These are phyloP conservation scores for Cladophialophora exuberans DNA, from an alignment of 2,329 filamentous ascomycete genomes.

Conservation along the genomic window DNA sequence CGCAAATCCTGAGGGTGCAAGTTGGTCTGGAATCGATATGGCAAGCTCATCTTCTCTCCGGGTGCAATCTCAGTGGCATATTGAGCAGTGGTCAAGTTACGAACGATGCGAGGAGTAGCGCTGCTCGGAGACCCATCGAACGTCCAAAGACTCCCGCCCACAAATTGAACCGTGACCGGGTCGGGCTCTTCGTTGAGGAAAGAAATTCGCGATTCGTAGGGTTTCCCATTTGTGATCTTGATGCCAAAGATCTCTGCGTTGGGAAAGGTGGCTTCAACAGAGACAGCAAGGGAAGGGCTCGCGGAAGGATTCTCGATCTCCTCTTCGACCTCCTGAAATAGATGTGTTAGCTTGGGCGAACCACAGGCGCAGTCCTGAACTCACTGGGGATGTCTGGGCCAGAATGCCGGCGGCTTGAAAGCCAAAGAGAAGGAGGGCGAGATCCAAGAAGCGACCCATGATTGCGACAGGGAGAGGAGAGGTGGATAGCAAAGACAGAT, in stretches of 20 bases:
- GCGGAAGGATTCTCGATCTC: conserved; percentile 66
- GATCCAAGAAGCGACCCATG: conserved; percentile 76
- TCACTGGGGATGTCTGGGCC: conserved; percentile 55
- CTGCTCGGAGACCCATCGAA: conserved; percentile 51
- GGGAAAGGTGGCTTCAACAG: conserved; percentile 62
- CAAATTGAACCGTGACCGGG: conserved; percentile 73
- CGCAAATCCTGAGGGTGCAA: conserved; percentile 89
- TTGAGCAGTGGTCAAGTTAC: conserved; percentile 79
- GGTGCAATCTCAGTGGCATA: conserved; percentile 75
- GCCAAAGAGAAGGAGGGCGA: conserved; percentile 72
- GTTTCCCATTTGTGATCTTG: conserved; percentile 90
- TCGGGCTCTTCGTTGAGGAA: conserved; percentile 81
- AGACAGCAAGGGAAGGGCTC: conserved; percentile 62
- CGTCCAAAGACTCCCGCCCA: conserved; percentile 74
- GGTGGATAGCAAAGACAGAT: background rate
- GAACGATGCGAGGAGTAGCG: conserved; percentile 63
- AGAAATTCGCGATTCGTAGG: conserved; percentile 79
- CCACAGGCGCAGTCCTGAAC: conserved; percentile 30
- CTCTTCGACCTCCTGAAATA: conserved; percentile 58
- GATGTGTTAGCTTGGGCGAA: conserved; percentile 5
- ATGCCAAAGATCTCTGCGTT: conserved; percentile 84
- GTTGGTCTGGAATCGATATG: conserved; percentile 85
- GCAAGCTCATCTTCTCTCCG: conserved; percentile 61
- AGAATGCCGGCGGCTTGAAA: conserved; percentile 68
- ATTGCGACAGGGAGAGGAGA: conserved; percentile 35